Base-by-base conservation (phyloP, 441 rosid species). In the Bocquillonia castaneifolia region DNA sequence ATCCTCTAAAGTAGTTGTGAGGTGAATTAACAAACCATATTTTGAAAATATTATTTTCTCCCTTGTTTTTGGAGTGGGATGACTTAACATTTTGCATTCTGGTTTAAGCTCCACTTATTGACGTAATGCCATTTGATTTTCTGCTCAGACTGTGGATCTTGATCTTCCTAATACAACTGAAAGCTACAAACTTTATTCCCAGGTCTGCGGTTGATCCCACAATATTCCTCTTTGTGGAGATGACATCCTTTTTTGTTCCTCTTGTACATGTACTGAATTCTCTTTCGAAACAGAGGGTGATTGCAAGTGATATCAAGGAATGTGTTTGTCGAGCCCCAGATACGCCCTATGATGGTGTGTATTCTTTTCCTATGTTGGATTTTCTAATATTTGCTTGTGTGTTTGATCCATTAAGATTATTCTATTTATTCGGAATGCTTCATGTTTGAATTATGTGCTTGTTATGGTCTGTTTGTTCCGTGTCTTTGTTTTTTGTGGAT, bases 241-340 rank as follows among this genome's bases (percentile, higher is more conserved):
- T 70, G 53, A 52, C n/a, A 15, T 28, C 64, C 45, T 51, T 68
- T 66, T 57, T 42, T 50, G 1, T 50, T 20, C 20, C 9, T 26
- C 10, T 50, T 50, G 34, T 17, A 32, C 31, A 15, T 47, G 25
- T 55, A 61, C 55, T 80, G 63, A 66, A 20, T 53, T 57, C 39
- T 70, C 69, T 80, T 47, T 72, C 53, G 66, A 68, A 67, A 71
- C 91, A 95, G 99, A 88, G 93, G 78, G 86, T 86, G 66, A 92
- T 95, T 80, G 99, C 91, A 55, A 85, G 96, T 79, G 99, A 95
- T 79, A 90, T 95, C 82, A 95, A 92, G 83, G 99, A 95, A 76
- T 86, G 92, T 13, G 93, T 95, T 29, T 95, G 97, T 52, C 92
- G 99, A 45, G 98, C 96, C 42, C 98, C 99, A 47, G 99, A 95